Evolutionary conservation across 306 rosid genomes (phyloP).

Genomic region (Trifolium dubium): DNA sequence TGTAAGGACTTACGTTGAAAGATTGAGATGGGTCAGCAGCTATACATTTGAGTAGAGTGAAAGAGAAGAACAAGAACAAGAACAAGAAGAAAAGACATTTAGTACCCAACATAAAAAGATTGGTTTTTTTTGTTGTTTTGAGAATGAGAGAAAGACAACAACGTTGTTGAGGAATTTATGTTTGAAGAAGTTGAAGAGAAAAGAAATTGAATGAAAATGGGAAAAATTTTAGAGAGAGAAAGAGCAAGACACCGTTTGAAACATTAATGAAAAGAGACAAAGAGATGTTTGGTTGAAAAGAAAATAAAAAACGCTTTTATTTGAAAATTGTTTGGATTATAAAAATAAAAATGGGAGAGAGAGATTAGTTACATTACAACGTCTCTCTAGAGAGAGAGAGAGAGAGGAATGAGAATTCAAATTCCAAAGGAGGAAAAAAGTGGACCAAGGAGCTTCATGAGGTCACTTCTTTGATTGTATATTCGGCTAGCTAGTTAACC

Average conservation of each 20-base stretch:
- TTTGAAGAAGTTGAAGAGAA: constrained; percentile 3
- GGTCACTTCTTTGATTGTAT: constrained; percentile 20
- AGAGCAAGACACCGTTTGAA: constrained; percentile 34
- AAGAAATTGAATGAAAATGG: neutral
- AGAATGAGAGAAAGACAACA: constrained; percentile 10
- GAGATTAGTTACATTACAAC: constrained; percentile 49
- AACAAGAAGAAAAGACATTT: too few relatives aligned
- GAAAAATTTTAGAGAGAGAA: constrained; percentile 6
- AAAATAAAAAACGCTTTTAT: constrained; percentile 14
- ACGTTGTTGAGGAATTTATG: constrained; percentile 6
- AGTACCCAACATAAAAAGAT: constrained; percentile 5
- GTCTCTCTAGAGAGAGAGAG: constrained; percentile 60
- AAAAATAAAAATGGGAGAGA: constrained; percentile 48
- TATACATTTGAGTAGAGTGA: constrained; percentile 37
- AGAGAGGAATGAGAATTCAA: constrained; percentile 67
- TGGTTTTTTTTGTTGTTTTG: neutral
- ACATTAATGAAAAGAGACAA: constrained; percentile 50
- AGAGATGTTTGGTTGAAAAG: constrained; percentile 9
- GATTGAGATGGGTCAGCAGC: constrained; percentile 47
- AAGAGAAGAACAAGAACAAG: constrained; percentile 13
- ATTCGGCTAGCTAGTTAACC: neutral
- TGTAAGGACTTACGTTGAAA: constrained; percentile 42
- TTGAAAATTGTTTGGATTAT: constrained; percentile 42
- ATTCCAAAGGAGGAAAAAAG: constrained; percentile 61
- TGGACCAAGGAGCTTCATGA: constrained; percentile 44